phyloP scores from a whole-genome alignment of 2,329 filamentous ascomycete species.

The Phialocephala subalpina region DNA sequence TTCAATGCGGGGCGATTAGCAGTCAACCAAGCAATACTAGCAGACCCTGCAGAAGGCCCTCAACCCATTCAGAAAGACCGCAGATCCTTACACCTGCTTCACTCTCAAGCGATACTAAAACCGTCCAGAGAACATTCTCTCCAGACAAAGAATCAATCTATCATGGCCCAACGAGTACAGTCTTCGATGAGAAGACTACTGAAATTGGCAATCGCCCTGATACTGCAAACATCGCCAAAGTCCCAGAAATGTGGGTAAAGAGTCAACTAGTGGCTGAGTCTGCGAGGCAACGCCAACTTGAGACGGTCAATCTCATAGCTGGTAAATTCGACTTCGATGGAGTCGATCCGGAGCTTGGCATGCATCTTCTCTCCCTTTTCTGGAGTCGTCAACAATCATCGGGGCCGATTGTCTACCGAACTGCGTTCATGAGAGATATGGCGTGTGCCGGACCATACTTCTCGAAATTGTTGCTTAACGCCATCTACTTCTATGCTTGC shows the following conservation, averaged over 20 bases:
- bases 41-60: background rate
- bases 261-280: slow-evolving; percentile 57
- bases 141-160: slow-evolving; percentile 12
- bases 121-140: background rate
- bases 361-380: slow-evolving; percentile 58
- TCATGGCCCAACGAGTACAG: slow-evolving; percentile 27
- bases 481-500: slow-evolving; percentile 44
- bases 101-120: background rate
- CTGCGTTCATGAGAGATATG: slow-evolving; percentile 57
- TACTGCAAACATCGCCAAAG: background rate
- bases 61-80: background rate
- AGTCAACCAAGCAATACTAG: too few species aligned
- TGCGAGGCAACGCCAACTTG: slow-evolving; percentile 57
- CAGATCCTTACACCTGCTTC: background rate
- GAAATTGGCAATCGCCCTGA: background rate
- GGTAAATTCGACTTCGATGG: slow-evolving; percentile 62
- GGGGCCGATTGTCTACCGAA: slow-evolving; percentile 57
- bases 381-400: slow-evolving; percentile 63
- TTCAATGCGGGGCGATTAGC: background rate
- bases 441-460: slow-evolving; percentile 46
- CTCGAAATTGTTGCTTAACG: slow-evolving; percentile 49
- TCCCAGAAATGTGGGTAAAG: slow-evolving; percentile 37
- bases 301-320: slow-evolving; percentile 54
- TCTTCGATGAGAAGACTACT: slow-evolving; percentile 19
- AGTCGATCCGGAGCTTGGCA: slow-evolving; percentile 58